Conservation (phyloP, 345 rosid species). For the Firmiana major region DNA sequence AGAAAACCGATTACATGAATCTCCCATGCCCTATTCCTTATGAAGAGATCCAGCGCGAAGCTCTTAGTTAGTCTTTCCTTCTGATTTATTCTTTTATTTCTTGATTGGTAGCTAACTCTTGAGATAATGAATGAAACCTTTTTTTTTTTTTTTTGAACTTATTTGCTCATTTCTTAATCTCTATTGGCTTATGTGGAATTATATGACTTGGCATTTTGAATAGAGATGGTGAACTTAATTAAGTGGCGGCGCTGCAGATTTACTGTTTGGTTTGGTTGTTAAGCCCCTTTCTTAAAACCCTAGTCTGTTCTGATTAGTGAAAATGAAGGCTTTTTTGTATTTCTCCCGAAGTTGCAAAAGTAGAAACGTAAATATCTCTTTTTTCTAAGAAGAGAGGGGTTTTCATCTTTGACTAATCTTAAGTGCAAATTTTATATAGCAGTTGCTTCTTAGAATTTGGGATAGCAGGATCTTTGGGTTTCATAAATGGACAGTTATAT, state of each 20-base stretch:
- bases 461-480: background rate
- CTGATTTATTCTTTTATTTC: background rate
- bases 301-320: slow-evolving; percentile 7
- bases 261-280: background rate
- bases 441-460: background rate
- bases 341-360: background rate
- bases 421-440: background rate
- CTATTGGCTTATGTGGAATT: background rate
- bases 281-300: slow-evolving; percentile 10
- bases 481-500: background rate
- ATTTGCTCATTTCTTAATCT: background rate
- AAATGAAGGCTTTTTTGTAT: background rate
- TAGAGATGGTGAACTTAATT: background rate
- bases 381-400: background rate
- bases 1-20: slow-evolving; percentile 65
- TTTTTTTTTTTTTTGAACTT: background rate
- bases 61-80: slow-evolving; percentile 45
- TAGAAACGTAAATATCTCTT: background rate
- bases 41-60: slow-evolving; percentile 93
- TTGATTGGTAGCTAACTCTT: background rate
- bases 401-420: background rate
- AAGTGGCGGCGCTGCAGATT: background rate
- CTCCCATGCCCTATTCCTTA: slow-evolving; percentile 92
- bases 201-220: background rate
- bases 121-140: background rate